phyloP scores from a whole-genome alignment of 2,329 filamentous ascomycete genomes.

The Fusarium decemcellulare region DNA sequence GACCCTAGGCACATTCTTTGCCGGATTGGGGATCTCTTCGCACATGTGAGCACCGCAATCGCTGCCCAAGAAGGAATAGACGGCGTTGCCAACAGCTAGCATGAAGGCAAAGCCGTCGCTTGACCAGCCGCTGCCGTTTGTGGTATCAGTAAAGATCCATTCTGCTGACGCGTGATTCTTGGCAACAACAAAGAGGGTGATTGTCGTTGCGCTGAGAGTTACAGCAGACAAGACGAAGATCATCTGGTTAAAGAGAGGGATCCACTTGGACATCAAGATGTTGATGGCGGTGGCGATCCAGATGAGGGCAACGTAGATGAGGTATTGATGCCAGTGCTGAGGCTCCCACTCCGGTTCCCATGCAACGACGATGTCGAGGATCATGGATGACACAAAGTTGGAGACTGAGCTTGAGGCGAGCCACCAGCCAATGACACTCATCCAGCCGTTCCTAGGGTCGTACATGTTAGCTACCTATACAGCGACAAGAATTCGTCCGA shows the following conservation, averaged over 20 bases:
- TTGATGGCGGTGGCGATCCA: constrained; percentile 73
- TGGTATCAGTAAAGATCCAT: constrained; percentile 32
- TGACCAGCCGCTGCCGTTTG: constrained; percentile 27
- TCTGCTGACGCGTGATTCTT: constrained; percentile 15
- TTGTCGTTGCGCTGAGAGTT: constrained; percentile 21
- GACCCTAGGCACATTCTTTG: constrained; percentile 40
- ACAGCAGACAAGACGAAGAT: constrained; percentile 27
- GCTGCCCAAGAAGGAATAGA: constrained; percentile 39
- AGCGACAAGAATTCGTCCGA: too few relatives aligned
- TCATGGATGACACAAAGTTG: constrained; percentile 42
- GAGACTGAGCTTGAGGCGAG: constrained; percentile 39
- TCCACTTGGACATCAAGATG: constrained; percentile 62
- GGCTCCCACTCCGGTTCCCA: constrained; percentile 65
- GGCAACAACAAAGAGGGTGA: constrained; percentile 24
- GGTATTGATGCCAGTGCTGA: constrained; percentile 76
- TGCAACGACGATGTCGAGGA: constrained; percentile 32
- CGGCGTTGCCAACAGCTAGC: constrained; percentile 26
- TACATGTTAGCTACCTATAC: too few relatives aligned
- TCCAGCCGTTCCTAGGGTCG: constrained; percentile 25
- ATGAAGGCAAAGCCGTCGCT: constrained; percentile 37
- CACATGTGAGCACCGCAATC: constrained; percentile 43
- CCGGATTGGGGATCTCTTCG: constrained; percentile 43
- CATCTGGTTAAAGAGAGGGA: constrained; percentile 35
- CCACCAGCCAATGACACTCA: constrained; percentile 43
- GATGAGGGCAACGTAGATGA: constrained; percentile 76